A percentile compares a stretch with the other conserved stretches of the same genome.
Evolutionary conservation across 345 rosid genomes (phyloP).

Genomic region (Linum usitatissimum): DNA sequence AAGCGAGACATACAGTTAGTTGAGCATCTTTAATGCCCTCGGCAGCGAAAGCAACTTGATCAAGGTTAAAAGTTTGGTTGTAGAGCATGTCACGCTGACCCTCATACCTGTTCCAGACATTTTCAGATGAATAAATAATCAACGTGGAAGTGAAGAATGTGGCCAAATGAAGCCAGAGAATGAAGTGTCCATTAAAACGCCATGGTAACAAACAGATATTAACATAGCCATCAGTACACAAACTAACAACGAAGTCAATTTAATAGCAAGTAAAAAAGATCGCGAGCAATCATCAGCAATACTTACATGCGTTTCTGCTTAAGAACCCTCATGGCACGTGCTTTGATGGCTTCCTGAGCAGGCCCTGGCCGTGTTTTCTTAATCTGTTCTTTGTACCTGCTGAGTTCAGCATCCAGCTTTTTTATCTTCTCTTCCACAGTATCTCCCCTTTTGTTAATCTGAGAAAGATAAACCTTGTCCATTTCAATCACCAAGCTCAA

Average conservation of each 20-base stretch:
- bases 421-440: constrained; percentile 78
- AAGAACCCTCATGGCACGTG: constrained; percentile 82
- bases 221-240: not conserved
- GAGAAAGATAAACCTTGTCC: not conserved
- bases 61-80: constrained; percentile 94
- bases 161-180: not conserved
- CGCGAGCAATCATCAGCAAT: no score
- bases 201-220: not conserved
- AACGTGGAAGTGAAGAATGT: constrained; percentile 3
- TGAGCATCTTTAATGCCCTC: constrained; percentile 99
- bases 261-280: not conserved
- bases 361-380: constrained; percentile 89
- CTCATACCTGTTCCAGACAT: constrained; percentile 61
- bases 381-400: constrained; percentile 69
- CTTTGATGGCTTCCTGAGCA: constrained; percentile 81
- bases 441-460: constrained; percentile 86
- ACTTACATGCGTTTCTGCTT: constrained; percentile 84
- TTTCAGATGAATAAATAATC: constrained; percentile 1
- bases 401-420: constrained; percentile 67
- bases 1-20: constrained; percentile 59
- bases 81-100: constrained; percentile 96
- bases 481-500: not conserved
- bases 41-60: constrained; percentile 98
- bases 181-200: not conserved
- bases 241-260: constrained; percentile 9